A percentile compares a stretch with the other conserved stretches of the same genome.
Evolutionary conservation across 805 yeast species (phyloP).

Genomic region (Cyberlindnera misumaiensis): DNA sequence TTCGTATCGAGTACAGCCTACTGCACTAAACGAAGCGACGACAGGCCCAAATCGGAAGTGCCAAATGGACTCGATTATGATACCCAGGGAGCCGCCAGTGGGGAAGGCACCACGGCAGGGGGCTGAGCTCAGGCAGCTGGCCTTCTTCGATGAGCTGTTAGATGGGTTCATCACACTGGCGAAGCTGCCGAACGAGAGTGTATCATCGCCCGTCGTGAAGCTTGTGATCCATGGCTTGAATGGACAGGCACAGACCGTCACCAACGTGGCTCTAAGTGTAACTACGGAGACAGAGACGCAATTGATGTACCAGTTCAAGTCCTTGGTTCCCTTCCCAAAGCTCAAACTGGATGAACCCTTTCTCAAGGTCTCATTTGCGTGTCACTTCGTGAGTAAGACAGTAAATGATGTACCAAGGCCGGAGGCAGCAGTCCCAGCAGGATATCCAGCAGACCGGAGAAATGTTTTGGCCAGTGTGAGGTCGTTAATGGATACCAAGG

Average conservation of each 20-base stretch:
- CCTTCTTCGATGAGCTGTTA: constrained; percentile 12
- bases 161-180: constrained; percentile 7
- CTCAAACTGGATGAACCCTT: constrained; percentile 15
- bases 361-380: constrained; percentile 6
- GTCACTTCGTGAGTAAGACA: background rate
- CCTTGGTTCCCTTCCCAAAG: constrained; percentile 19
- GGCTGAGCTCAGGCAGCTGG: background rate
- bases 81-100: background rate
- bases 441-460: constrained; percentile 17
- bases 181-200: constrained; percentile 1
- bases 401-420: background rate
- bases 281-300: background rate
- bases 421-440: background rate
- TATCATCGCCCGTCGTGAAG: background rate
- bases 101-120: background rate
- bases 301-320: constrained; percentile 9
- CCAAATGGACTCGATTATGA: too few species aligned
- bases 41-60: too few species aligned
- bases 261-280: background rate
- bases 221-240: background rate
- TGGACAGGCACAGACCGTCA: background rate
- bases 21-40: too few species aligned
- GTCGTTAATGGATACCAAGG: constrained; percentile 2
- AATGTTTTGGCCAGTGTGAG: constrained; percentile 16
- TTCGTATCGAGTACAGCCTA: too few species aligned